phyloP scores from a whole-genome alignment of 2,329 filamentous ascomycete species.

The Calonectria pauciramosa region DNA sequence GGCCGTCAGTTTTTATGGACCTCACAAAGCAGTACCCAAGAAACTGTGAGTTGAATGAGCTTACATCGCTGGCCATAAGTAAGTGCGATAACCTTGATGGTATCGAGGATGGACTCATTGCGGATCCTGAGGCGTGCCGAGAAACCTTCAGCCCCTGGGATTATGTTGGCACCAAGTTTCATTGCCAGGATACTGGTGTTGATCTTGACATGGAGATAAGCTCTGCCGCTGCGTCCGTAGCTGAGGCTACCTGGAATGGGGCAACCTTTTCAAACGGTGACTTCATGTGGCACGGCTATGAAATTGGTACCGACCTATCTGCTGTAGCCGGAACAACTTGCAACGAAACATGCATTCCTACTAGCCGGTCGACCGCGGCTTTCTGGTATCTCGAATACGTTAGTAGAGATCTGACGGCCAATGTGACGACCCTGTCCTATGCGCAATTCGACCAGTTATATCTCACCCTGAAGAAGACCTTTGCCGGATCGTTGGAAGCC shows the following conservation, averaged over 20 bases:
- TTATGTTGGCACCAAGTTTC: background rate
- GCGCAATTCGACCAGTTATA: no score
- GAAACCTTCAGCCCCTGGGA: background rate
- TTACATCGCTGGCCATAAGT: background rate
- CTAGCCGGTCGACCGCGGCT: background rate
- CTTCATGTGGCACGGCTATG: slow-evolving; percentile 5
- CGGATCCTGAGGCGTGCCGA: background rate
- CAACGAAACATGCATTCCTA: background rate
- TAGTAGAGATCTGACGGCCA: no score
- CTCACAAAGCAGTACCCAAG: slow-evolving; percentile 21
- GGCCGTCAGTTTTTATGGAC: slow-evolving; percentile 26
- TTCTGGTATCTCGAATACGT: background rate
- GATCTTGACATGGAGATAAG: background rate
- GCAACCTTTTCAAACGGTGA: background rate
- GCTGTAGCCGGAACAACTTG: background rate
- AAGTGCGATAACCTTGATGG: background rate
- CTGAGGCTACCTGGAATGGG: slow-evolving; percentile 23
- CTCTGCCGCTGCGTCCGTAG: slow-evolving; percentile 11
- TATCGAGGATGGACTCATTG: background rate
- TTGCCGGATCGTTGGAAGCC: background rate
- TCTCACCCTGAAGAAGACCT: no score
- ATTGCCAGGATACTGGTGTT: background rate
- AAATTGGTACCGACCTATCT: background rate
- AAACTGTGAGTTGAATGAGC: slow-evolving; percentile 16
- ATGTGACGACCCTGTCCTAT: no score